phyloP scores from a whole-genome alignment of 176 grass and related monocot genomes.

The Triticum aestivum region IWGSC_CS_RefSeq_v2.1 NC_057800.1:131590701-131591200 shows the following conservation, averaged over 20 bases:
- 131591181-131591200: conserved; percentile 84
- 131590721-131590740: conserved; percentile 86
- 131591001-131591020: conserved; percentile 46
- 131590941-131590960: conserved; percentile 78
- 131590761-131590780: conserved; percentile 70
- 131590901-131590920: not conserved
- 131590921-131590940: conserved; percentile 70
- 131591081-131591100: conserved; percentile 57
- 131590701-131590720: conserved; percentile 67
- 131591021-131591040: conserved; percentile 61
- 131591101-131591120: conserved; percentile 47
- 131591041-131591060: conserved; percentile 73
- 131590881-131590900: not conserved
- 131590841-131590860: conserved; percentile 2
- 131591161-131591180: conserved; percentile 64
- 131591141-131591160: conserved; percentile 92
- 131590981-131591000: conserved; percentile 77
- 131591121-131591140: conserved; percentile 59
- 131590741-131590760: conserved; percentile 90
- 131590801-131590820: conserved; percentile 58
- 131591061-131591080: conserved; percentile 82
- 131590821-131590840: conserved; percentile 60
- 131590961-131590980: conserved; percentile 85
- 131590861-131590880: not conserved
- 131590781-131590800: conserved; percentile 66